A percentile compares a stretch with the other conserved stretches of the same genome.
These are phyloP conservation scores for Talaromyces sp. DNA, from an alignment of 2,329 filamentous ascomycete species.

Conservation along the genomic window DNA sequence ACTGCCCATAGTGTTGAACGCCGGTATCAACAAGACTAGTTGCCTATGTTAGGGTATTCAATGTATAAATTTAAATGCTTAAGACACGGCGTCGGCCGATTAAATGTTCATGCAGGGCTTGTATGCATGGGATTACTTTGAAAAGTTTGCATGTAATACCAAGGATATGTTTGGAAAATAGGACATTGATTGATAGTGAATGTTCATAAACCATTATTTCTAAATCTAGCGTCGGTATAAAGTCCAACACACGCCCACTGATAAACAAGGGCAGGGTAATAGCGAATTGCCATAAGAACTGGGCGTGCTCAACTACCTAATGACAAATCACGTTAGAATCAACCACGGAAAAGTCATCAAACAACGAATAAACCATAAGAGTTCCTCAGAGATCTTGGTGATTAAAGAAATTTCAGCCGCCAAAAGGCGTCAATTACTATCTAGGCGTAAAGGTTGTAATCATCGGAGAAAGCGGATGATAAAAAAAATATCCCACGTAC, in stretches of 20 bases:
- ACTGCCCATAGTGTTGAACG: too few relatives aligned
- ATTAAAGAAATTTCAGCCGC: slow-evolving; percentile 53
- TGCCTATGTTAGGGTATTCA: too few relatives aligned
- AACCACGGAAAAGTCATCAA: not conserved
- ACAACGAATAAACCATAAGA: not conserved
- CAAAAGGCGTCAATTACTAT: slow-evolving; percentile 60
- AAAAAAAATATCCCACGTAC: slow-evolving; percentile 19
- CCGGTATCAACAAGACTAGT: too few relatives aligned
- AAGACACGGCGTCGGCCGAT: too few relatives aligned
- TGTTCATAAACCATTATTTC: not conserved
- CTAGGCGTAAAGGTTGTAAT: slow-evolving; percentile 62
- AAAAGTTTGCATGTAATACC: not conserved
- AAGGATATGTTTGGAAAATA: not conserved
- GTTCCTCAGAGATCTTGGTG: slow-evolving; percentile 66
- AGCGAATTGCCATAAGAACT: not conserved
- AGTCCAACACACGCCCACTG: too few relatives aligned
- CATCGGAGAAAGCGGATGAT: slow-evolving; percentile 45
- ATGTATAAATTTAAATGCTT: too few relatives aligned
- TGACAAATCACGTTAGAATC: not conserved
- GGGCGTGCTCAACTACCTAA: not conserved
- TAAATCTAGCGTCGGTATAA: not conserved
- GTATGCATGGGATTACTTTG: not conserved
- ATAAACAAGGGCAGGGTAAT: not conserved
- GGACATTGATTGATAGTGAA: not conserved
- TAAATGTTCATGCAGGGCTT: not conserved